Percentiles rank a stretch among this genome's conserved stretches.
Evolutionary conservation across 129 eudicot genomes (phyloP).

Genomic region (Flaveria bidentis): DNA sequence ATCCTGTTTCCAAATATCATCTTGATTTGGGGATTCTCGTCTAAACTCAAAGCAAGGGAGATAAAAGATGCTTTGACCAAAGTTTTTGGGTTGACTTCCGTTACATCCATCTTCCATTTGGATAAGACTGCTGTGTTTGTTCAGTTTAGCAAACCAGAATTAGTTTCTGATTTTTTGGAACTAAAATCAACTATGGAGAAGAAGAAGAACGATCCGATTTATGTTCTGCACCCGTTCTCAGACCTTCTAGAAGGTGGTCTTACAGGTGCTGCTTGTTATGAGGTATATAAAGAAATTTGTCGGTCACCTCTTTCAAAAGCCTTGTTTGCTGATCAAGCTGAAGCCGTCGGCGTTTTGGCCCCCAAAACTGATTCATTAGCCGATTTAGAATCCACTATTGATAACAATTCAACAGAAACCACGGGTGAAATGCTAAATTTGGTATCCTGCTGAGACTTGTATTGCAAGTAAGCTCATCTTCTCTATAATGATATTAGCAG

Average conservation of each 20-base stretch:
- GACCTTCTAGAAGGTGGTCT: slow-evolving; percentile 67
- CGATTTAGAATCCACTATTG: not conserved
- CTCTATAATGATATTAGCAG: not conserved
- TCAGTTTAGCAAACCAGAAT: slow-evolving; percentile 57
- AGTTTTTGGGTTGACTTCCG: slow-evolving; percentile 63
- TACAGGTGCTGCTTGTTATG: slow-evolving; percentile 58
- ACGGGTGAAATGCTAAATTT: slow-evolving; percentile 32
- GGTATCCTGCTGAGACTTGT: slow-evolving; percentile 43
- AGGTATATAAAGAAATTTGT: slow-evolving; percentile 75
- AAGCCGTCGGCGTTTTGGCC: slow-evolving; percentile 42
- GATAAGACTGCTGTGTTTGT: slow-evolving; percentile 81
- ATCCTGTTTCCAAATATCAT: slow-evolving; percentile 53
- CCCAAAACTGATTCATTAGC: slow-evolving; percentile 13
- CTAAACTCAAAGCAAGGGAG: slow-evolving; percentile 58
- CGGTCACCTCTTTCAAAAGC: slow-evolving; percentile 63
- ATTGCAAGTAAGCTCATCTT: slow-evolving; percentile 32
- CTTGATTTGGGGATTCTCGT: slow-evolving; percentile 74
- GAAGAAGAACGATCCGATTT: slow-evolving; percentile 49
- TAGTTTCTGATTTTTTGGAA: slow-evolving; percentile 60
- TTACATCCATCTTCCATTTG: slow-evolving; percentile 58
- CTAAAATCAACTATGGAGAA: slow-evolving; percentile 53
- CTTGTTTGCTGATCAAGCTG: slow-evolving; percentile 80
- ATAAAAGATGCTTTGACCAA: slow-evolving; percentile 58
- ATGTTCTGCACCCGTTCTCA: slow-evolving; percentile 81
- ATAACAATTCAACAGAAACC: slow-evolving; percentile 11